phyloP scores from a whole-genome alignment of 805 yeast species.

The Pichia californica region DNA sequence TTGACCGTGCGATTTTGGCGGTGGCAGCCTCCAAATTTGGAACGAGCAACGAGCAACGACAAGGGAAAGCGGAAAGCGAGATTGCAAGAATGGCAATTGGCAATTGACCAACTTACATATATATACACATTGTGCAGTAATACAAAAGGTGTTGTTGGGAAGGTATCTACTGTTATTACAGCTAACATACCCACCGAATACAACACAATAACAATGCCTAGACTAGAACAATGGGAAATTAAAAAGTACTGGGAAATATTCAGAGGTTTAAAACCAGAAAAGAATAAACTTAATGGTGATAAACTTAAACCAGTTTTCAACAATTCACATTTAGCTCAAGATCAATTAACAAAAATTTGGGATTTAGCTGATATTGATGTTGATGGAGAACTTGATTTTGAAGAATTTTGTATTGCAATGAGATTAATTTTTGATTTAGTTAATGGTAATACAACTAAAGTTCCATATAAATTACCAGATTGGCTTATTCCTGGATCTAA shows the following conservation, averaged over 20 bases:
- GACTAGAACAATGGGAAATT: constrained; percentile 90
- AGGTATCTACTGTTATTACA: no score
- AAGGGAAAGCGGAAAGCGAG: no score
- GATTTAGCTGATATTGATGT: constrained; percentile 86
- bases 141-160: no score
- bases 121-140: no score
- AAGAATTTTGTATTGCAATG: constrained; percentile 97
- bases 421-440: constrained; percentile 86
- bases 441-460: constrained; percentile 49
- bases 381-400: constrained; percentile 90
- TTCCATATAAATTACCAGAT: constrained; percentile 74
- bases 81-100: no score
- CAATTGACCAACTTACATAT: no score
- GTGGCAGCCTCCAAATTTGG: no score
- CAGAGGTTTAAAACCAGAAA: constrained; percentile 76
- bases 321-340: constrained; percentile 76
- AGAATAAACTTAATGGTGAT: constrained; percentile 76
- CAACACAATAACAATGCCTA: constrained; percentile 36
- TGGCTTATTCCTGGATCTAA: constrained; percentile 94
- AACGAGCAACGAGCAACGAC: no score
- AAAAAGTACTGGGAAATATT: constrained; percentile 98
- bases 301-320: constrained; percentile 80
- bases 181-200: no score
- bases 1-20: no score
- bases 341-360: constrained; percentile 82